Conservation (phyloP, 2,329 filamentous ascomycete species). For the Curvularia sp. region DNA sequence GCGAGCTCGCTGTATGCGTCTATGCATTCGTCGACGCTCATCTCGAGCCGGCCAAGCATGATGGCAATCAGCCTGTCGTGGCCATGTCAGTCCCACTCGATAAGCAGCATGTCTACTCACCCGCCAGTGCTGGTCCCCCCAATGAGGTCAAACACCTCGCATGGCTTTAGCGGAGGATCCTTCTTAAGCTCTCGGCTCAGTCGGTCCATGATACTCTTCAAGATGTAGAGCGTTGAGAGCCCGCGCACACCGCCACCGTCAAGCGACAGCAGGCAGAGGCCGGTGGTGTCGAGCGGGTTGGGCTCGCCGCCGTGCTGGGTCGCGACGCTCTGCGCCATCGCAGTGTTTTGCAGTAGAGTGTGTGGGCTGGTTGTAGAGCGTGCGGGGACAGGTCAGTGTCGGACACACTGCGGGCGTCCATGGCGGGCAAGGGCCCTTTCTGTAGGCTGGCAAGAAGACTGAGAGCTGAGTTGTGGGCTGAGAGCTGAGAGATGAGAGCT, state of each 20-base stretch:
- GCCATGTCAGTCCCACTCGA: not conserved
- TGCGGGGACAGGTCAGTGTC: not conserved
- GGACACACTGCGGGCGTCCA: not conserved
- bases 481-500: not conserved
- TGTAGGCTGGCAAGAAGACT: conserved; percentile 5
- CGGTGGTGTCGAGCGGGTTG: conserved; percentile 17
- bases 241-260: conserved; percentile 39
- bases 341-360: not conserved
- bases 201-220: conserved; percentile 27
- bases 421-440: not conserved
- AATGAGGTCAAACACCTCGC: conserved; percentile 31
- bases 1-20: conserved; percentile 12
- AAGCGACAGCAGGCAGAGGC: conserved; percentile 25
- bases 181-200: conserved; percentile 10
- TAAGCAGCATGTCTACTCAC: conserved; percentile 8
- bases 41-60: conserved; percentile 30
- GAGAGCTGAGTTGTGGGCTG: not conserved
- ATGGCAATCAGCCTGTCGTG: conserved; percentile 24
- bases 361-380: too few species aligned
- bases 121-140: conserved; percentile 33
- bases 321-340: not conserved
- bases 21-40: conserved; percentile 27
- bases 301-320: conserved; percentile 16
- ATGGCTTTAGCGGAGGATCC: conserved; percentile 19
- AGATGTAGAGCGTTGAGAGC: conserved; percentile 30